Conservation (phyloP, 306 rosid genomes). For the Hippophae tibetana region DNA sequence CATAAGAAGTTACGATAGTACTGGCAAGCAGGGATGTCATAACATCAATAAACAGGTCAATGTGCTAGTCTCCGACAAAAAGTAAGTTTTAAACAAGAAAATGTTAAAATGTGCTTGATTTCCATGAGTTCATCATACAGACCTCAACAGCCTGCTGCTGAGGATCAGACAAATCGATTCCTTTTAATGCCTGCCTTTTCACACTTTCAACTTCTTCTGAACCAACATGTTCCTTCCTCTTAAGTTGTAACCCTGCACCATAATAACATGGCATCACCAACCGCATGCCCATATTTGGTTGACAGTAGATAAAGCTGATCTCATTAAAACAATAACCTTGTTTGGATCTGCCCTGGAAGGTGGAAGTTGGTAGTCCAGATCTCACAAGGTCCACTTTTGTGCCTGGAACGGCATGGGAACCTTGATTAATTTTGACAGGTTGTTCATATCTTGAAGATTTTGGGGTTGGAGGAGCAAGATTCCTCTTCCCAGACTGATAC, state of each 20-base stretch:
- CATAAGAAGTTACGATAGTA: neutral
- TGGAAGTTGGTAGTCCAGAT: slow-evolving; percentile 17
- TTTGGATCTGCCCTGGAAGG: slow-evolving; percentile 21
- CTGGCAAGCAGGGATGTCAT: no score
- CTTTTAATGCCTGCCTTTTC: slow-evolving; percentile 28
- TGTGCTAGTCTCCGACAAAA: no score
- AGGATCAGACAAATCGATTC: slow-evolving; percentile 15
- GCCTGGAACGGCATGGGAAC: slow-evolving; percentile 15
- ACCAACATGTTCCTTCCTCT: slow-evolving; percentile 47
- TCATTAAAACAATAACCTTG: slow-evolving; percentile 35
- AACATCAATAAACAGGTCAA: no score
- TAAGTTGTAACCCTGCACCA: slow-evolving; percentile 34
- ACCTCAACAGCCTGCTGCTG: slow-evolving; percentile 35
- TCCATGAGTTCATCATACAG: slow-evolving; percentile 20
- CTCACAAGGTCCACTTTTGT: slow-evolving; percentile 16
- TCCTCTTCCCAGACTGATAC: slow-evolving; percentile 38
- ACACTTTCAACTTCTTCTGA: slow-evolving; percentile 20
- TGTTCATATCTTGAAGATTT: slow-evolving; percentile 19
- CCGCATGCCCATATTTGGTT: neutral
- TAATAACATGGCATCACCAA: no score
- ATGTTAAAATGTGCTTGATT: no score
- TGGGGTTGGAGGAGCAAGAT: slow-evolving; percentile 7
- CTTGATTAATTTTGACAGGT: slow-evolving; percentile 17
- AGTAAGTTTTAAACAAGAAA: no score
- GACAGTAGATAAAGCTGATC: neutral